phyloP scores from a whole-genome alignment of 768 basidiomycete genomes.

The Boletus vermiculosoides region DNA sequence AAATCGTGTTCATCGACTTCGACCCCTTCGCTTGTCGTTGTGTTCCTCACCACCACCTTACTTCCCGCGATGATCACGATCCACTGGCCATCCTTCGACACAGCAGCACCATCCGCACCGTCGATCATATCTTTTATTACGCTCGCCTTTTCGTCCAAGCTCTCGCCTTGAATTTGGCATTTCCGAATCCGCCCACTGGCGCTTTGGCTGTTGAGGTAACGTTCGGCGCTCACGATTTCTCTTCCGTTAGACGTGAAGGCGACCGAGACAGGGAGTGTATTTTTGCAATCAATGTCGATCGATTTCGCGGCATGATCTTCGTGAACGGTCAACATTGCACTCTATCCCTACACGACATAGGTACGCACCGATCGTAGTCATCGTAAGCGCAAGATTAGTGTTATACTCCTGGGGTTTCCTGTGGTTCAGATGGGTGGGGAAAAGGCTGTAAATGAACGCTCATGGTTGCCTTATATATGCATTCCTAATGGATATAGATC shows the following conservation, averaged over 20 bases:
- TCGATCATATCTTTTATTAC: background rate
- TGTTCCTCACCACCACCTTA: conserved; percentile 4
- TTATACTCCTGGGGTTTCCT: background rate
- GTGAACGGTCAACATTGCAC: background rate
- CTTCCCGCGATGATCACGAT: conserved; percentile 1
- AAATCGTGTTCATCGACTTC: background rate
- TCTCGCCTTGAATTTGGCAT: background rate
- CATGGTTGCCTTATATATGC: background rate
- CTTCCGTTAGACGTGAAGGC: conserved; percentile 3
- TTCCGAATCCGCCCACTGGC: background rate
- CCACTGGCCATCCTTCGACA: conserved; percentile 14
- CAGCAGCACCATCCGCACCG: background rate
- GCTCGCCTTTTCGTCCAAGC: background rate
- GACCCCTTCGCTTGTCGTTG: background rate
- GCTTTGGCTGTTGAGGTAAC: background rate
- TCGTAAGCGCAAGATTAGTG: background rate
- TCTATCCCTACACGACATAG: background rate
- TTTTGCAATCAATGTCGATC: conserved; percentile 8
- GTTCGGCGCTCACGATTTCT: conserved; percentile 7
- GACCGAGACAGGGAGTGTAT: conserved; percentile 4
- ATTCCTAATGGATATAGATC: background rate
- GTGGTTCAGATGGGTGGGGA: background rate
- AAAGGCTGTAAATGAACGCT: background rate
- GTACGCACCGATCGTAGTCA: background rate
- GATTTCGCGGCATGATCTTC: background rate